These are phyloP conservation scores for Cryptococcus wingfieldii DNA, from an alignment of 1,284 basidiomycete species.

Conservation along the genomic window DNA sequence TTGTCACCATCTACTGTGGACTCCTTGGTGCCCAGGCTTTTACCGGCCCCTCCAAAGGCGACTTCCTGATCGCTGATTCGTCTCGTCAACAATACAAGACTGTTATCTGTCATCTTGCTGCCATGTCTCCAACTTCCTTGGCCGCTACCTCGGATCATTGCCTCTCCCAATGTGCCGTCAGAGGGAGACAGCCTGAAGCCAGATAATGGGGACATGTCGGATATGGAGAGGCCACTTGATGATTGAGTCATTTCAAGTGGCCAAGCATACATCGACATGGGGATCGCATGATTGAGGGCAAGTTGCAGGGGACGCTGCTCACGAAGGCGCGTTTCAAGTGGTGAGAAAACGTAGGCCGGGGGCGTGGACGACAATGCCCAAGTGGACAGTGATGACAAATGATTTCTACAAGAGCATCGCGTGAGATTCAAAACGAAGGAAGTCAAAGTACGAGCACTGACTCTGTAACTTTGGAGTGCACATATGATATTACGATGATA, in stretches of 20 bases:
- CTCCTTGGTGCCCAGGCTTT: no score
- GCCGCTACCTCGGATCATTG: background rate
- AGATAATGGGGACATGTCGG: background rate
- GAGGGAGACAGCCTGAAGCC: background rate
- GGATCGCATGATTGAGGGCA: conserved; percentile 36
- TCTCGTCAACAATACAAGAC: conserved; percentile 8
- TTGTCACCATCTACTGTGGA: background rate
- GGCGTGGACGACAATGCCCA: conserved; percentile 35
- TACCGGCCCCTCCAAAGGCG: background rate
- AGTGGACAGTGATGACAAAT: conserved; percentile 31
- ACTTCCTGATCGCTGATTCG: conserved; percentile 6
- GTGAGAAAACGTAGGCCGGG: conserved; percentile 36
- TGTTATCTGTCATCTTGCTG: background rate
- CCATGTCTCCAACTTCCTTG: background rate
- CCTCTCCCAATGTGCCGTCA: background rate
- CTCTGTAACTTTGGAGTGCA: conserved; percentile 34
- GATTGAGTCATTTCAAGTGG: conserved; percentile 7
- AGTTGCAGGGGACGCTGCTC: conserved; percentile 25
- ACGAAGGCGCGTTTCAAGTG: conserved; percentile 37
- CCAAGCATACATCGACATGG: conserved; percentile 43
- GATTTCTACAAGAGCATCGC: conserved; percentile 22
- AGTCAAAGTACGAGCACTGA: conserved; percentile 12
- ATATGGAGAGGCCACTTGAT: background rate
- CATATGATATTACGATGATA: conserved; percentile 41
- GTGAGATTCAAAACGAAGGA: background rate